A percentile compares a stretch with the other conserved stretches of the same genome.
These are phyloP conservation scores for Sphagnum contortum DNA, from an alignment of 225 moss, liverwort and hornwort genomes.

Conservation along the genomic window DNA sequence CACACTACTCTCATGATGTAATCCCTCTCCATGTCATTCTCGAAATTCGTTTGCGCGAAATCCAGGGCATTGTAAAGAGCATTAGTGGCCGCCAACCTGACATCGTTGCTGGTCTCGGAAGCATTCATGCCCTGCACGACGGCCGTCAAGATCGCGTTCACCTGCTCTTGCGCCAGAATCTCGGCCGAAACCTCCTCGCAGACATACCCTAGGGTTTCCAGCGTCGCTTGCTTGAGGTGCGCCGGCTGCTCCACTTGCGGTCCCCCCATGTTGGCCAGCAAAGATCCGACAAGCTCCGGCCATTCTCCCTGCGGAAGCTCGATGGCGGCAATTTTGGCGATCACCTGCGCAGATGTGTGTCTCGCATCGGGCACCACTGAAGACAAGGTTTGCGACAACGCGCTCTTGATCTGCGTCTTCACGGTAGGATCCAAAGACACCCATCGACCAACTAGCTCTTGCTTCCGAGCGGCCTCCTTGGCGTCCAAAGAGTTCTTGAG, in stretches of 20 bases:
- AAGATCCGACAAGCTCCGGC: constrained; percentile 4
- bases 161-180: constrained; percentile 7
- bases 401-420: not conserved
- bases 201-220: constrained; percentile 5
- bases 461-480: not conserved
- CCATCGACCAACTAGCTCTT: not conserved
- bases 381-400: not conserved
- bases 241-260: constrained; percentile 3
- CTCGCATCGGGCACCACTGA: constrained; percentile 1
- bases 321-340: constrained; percentile 7
- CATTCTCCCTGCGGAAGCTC: constrained; percentile 5
- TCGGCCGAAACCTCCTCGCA: constrained; percentile 3
- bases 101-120: constrained; percentile 5
- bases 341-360: constrained; percentile 6
- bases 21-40: constrained; percentile 2
- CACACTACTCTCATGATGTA: constrained; percentile 8
- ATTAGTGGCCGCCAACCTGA: constrained; percentile 3
- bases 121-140: constrained; percentile 7
- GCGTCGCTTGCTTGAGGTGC: constrained; percentile 7
- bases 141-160: constrained; percentile 4
- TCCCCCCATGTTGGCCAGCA: constrained; percentile 4
- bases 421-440: constrained; percentile 1
- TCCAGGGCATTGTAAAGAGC: constrained; percentile 4
- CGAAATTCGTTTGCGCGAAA: constrained; percentile 7
- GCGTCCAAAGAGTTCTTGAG: constrained; percentile 9